phyloP scores from a whole-genome alignment of 2,329 filamentous ascomycete species.

The Nigrospora oryzae region DNA sequence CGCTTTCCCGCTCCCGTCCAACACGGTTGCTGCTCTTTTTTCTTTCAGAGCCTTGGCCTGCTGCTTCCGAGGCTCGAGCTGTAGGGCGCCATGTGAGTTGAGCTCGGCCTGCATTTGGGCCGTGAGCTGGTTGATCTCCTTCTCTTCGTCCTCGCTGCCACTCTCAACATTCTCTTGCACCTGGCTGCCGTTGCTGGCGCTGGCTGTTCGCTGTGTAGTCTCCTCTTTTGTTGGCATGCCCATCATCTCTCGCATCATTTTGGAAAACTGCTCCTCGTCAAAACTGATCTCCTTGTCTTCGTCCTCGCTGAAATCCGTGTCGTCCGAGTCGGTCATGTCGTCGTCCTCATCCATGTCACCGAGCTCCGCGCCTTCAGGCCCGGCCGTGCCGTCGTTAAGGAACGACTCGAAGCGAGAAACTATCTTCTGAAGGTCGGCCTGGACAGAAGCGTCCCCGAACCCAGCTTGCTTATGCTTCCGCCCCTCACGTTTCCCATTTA shows the following conservation, averaged over 20 bases:
- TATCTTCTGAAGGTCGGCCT: constrained; percentile 79
- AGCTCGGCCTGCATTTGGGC: constrained; percentile 67
- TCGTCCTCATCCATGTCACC: constrained; percentile 63
- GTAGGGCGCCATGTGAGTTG: constrained; percentile 57
- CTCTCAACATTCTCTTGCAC: too few relatives aligned
- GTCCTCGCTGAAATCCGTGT: constrained; percentile 48
- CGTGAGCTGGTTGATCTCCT: constrained; percentile 57
- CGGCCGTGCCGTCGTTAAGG: constrained; percentile 76
- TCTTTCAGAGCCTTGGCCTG: constrained; percentile 21
- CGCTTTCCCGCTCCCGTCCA: constrained; percentile 14
- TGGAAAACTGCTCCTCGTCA: constrained; percentile 75
- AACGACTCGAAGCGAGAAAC: constrained; percentile 92
- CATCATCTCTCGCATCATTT: constrained; percentile 91
- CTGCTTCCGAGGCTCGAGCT: constrained; percentile 32
- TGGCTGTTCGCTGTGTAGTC: background rate
- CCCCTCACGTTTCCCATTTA: constrained; percentile 41
- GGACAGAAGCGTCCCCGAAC: constrained; percentile 58
- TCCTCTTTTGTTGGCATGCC: constrained; percentile 39
- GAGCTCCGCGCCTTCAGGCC: constrained; percentile 67
- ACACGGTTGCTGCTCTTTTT: constrained; percentile 9
- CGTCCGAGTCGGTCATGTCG: constrained; percentile 40
- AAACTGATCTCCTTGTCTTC: constrained; percentile 73
- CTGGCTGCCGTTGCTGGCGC: constrained; percentile 1
- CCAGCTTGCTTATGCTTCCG: constrained; percentile 19
- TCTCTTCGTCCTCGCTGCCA: constrained; percentile 38